Evolutionary conservation across 2,329 filamentous ascomycete species (phyloP).

Genomic region (Arthrocladium fulminans): DNA sequence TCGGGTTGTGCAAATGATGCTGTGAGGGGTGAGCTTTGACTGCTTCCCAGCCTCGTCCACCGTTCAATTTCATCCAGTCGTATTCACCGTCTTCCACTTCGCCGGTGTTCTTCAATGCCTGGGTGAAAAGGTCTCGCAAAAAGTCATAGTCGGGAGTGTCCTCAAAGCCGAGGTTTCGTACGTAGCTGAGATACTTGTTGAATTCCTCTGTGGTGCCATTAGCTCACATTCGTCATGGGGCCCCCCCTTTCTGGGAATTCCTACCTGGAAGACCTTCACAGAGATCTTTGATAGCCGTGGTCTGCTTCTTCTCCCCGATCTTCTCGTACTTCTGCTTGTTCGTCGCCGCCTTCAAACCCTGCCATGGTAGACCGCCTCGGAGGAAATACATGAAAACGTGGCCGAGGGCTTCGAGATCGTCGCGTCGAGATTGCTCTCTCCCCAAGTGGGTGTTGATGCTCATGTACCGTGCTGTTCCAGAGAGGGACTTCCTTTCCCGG

Average conservation of each 20-base stretch:
- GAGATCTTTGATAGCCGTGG: slow-evolving; percentile 89
- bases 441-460: slow-evolving; percentile 98
- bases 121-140: slow-evolving; percentile 89
- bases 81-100: slow-evolving; percentile 97
- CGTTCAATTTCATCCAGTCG: slow-evolving; percentile 98
- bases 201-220: slow-evolving; percentile 63
- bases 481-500: slow-evolving; percentile 90
- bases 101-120: slow-evolving; percentile 86
- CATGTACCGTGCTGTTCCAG: slow-evolving; percentile 96
- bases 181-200: slow-evolving; percentile 93
- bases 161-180: slow-evolving; percentile 95
- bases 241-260: slow-evolving; percentile 17
- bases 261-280: slow-evolving; percentile 83
- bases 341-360: slow-evolving; percentile 59
- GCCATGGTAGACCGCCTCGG: slow-evolving; percentile 57
- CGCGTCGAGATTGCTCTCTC: slow-evolving; percentile 87
- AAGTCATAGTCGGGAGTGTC: slow-evolving; percentile 98
- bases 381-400: slow-evolving; percentile 65
- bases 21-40: slow-evolving; percentile 62
- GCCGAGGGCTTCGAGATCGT: slow-evolving; percentile 80
- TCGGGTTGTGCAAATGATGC: slow-evolving; percentile 70
- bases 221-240: neutral
- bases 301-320: slow-evolving; percentile 99
- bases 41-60: slow-evolving; percentile 83
- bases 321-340: slow-evolving; percentile 99